Percentiles rank a stretch among this genome's conserved stretches.
phyloP scores from a whole-genome alignment of 1,284 basidiomycete species.

The Irpex sp. region DNA sequence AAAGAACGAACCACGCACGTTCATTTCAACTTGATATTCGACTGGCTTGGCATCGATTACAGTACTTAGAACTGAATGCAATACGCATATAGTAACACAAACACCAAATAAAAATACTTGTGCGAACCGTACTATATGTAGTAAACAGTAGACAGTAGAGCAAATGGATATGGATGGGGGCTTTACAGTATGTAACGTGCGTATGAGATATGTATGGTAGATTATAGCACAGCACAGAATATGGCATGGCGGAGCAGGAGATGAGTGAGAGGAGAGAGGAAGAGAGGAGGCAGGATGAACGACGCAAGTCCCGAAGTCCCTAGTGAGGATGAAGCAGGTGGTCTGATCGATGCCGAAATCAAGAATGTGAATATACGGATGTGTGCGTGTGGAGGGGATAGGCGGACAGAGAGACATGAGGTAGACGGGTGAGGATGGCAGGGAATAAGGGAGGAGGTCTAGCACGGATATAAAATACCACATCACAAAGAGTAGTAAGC shows the following conservation, averaged over 20 bases:
- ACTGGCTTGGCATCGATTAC: no score
- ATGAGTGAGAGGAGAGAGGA: not conserved
- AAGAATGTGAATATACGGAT: not conserved
- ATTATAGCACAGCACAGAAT: not conserved
- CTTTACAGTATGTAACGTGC: no score
- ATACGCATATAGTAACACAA: no score
- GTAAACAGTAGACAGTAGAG: no score
- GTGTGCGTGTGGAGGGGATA: not conserved
- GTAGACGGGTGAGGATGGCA: no score
- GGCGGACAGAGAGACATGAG: not conserved
- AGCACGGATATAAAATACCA: not conserved
- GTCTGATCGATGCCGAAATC: not conserved
- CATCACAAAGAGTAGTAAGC: not conserved
- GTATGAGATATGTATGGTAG: not conserved
- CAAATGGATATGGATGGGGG: no score
- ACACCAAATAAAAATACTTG: no score
- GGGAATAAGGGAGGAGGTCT: not conserved
- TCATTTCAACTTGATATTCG: no score
- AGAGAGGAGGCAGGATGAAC: not conserved
- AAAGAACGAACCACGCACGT: no score
- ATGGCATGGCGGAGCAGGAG: not conserved
- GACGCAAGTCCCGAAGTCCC: not conserved
- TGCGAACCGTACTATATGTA: no score
- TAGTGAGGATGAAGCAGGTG: not conserved
- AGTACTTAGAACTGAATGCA: no score